Evolutionary conservation across 495 filamentous ascomycete genomes (phyloP).

Genomic region (Chaetomium tenue): DNA sequence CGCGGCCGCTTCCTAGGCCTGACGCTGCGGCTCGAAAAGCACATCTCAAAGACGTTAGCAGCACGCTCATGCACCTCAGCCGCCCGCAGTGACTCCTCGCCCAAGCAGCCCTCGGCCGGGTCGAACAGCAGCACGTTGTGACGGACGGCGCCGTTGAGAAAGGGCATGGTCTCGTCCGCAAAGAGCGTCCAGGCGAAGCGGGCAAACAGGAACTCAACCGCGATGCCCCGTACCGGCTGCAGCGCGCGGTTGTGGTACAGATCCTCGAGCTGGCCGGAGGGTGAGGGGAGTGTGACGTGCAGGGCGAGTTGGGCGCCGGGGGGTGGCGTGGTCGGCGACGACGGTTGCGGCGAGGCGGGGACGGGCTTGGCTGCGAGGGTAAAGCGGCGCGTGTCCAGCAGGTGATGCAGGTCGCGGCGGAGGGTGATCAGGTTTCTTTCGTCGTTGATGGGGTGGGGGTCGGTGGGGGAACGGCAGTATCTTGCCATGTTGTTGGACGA

Average conservation of each 20-base stretch:
- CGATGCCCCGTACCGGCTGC: conserved; percentile 16
- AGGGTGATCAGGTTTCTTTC: conserved; percentile 20
- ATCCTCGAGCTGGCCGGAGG: conserved; percentile 14
- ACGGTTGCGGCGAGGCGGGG: not conserved
- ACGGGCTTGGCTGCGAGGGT: conserved; percentile 19
- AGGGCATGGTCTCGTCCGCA: conserved; percentile 24
- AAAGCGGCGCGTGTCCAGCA: conserved; percentile 21
- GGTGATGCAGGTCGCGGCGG: conserved; percentile 18
- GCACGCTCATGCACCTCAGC: conserved; percentile 5
- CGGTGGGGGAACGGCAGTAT: conserved; percentile 15
- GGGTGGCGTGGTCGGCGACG: too few species aligned
- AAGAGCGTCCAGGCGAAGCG: conserved; percentile 37
- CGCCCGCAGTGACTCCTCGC: conserved; percentile 9
- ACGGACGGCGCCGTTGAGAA: conserved; percentile 14
- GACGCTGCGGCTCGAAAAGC: conserved; percentile 15
- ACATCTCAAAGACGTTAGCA: conserved; percentile 16
- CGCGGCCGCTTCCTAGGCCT: conserved; percentile 16
- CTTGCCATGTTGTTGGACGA: conserved; percentile 8
- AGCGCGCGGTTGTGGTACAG: conserved; percentile 23
- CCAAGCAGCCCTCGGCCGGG: conserved; percentile 22
- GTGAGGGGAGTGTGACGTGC: conserved; percentile 19
- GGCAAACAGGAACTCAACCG: conserved; percentile 30
- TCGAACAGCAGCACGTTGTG: conserved; percentile 24
- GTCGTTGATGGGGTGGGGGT: conserved; percentile 17
- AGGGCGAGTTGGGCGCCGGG: conserved; percentile 12